These are phyloP conservation scores for Murraya koenigii DNA, from an alignment of 345 rosid species.

Conservation along the genomic window DNA sequence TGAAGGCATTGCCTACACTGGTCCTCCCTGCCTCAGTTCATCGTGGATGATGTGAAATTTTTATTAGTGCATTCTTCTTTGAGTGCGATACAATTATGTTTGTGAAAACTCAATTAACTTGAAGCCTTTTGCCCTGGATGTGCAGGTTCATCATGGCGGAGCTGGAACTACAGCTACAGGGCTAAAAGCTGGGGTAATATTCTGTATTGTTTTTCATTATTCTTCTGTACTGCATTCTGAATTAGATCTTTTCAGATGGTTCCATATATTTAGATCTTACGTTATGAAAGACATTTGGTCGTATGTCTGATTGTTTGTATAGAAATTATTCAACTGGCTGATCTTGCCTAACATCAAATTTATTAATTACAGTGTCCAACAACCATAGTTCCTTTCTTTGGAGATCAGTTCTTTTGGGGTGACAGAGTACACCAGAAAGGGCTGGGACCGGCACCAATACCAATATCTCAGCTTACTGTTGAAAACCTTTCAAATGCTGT, in stretches of 20 bases:
- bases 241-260: not conserved
- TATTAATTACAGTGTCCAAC: constrained; percentile 78
- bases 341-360: constrained; percentile 11
- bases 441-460: constrained; percentile 86
- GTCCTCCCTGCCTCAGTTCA: not conserved
- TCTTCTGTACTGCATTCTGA: constrained; percentile 1
- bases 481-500: constrained; percentile 82
- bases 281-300: not conserved
- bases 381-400: constrained; percentile 92
- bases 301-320: not conserved
- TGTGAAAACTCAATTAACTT: not conserved
- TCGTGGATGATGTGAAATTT: not conserved
- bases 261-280: not conserved
- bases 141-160: constrained; percentile 97
- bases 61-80: constrained; percentile 4
- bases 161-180: constrained; percentile 99
- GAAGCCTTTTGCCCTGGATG: constrained; percentile 10
- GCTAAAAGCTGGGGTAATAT: constrained; percentile 85
- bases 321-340: constrained; percentile 1
- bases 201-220: not conserved
- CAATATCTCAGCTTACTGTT: constrained; percentile 66
- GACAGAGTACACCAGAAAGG: constrained; percentile 67
- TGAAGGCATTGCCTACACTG: not conserved
- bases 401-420: constrained; percentile 99
- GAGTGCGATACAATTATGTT: constrained; percentile 2